Percentiles rank a stretch among this genome's conserved stretches.
Conservation (phyloP, 2,329 filamentous ascomycete genomes). For the Orbilia brochopaga region DNA sequence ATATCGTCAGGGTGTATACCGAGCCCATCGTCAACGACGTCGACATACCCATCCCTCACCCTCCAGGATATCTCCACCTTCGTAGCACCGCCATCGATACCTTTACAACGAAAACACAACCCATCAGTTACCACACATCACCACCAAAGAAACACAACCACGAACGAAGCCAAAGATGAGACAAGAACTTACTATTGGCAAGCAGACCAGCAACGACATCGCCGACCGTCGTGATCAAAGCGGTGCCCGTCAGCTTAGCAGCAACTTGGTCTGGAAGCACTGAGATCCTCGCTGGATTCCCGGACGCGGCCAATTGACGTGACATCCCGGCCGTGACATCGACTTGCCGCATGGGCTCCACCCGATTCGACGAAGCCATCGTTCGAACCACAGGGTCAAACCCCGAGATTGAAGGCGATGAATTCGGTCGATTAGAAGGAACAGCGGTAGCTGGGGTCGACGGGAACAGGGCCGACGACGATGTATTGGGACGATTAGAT, state of each 20-base stretch:
- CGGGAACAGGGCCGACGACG: too few species aligned
- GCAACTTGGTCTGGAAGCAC: conserved; percentile 14
- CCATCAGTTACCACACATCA: too few species aligned
- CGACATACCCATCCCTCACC: conserved; percentile 75
- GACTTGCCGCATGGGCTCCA: too few species aligned
- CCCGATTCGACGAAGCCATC: too few species aligned
- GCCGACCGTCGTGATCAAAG: conserved; percentile 18
- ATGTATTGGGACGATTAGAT: too few species aligned
- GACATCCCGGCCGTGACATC: too few species aligned
- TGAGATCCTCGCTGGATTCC: not conserved
- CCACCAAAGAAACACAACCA: too few species aligned
- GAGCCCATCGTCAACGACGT: conserved; percentile 80
- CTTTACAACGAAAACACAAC: conserved; percentile 1
- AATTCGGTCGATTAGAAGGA: too few species aligned
- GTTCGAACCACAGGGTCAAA: too few species aligned
- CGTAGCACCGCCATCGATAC: conserved; percentile 75
- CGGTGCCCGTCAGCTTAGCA: conserved; percentile 23
- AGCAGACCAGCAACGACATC: conserved; percentile 23
- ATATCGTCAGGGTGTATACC: conserved; percentile 81
- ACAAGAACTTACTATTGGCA: conserved; percentile 31
- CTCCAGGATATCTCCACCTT: conserved; percentile 75
- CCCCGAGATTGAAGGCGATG: too few species aligned
- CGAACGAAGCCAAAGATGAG: not conserved
- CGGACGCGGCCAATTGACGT: too few species aligned
- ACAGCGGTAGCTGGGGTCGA: too few species aligned